Evolutionary conservation across 768 basidiomycete genomes (phyloP).

Genomic region (Pleurotus ostreatus): DNA sequence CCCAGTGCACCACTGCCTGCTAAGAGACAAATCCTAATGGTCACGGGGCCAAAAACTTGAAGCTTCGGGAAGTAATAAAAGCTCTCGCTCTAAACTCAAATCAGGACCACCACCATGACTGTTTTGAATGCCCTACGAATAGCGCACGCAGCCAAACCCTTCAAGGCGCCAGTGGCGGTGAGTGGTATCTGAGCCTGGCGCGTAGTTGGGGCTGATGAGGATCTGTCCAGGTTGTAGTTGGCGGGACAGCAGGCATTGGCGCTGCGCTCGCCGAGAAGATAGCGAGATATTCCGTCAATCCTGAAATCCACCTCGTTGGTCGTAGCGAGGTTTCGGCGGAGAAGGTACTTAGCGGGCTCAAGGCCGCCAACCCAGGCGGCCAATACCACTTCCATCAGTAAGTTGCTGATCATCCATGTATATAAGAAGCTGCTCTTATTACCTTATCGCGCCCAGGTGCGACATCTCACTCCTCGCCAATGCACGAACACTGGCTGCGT

Average conservation of each 20-base stretch:
- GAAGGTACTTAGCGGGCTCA: not conserved
- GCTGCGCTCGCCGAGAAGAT: constrained; percentile 2
- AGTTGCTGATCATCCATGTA: not conserved
- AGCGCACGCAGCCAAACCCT: not conserved
- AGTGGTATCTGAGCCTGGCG: not conserved
- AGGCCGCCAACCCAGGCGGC: not conserved
- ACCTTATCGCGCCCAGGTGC: not conserved
- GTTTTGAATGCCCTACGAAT: not conserved
- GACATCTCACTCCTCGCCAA: not conserved
- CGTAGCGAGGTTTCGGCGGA: not conserved
- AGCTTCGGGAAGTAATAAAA: too few relatives aligned
- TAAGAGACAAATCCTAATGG: too few relatives aligned
- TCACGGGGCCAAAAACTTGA: too few relatives aligned
- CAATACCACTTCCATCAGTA: constrained; percentile 2
- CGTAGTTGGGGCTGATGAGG: not conserved
- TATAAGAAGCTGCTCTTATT: not conserved
- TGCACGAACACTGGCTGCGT: not conserved
- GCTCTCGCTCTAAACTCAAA: too few relatives aligned
- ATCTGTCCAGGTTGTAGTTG: not conserved
- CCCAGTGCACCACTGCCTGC: too few relatives aligned
- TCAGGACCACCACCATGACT: not conserved
- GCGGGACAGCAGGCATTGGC: constrained; percentile 1
- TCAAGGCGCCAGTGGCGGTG: not conserved
- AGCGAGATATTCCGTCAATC: not conserved
- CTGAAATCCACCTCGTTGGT: not conserved